Conservation (phyloP, 495 filamentous ascomycete species). For the Daldinia concentrica region DNA sequence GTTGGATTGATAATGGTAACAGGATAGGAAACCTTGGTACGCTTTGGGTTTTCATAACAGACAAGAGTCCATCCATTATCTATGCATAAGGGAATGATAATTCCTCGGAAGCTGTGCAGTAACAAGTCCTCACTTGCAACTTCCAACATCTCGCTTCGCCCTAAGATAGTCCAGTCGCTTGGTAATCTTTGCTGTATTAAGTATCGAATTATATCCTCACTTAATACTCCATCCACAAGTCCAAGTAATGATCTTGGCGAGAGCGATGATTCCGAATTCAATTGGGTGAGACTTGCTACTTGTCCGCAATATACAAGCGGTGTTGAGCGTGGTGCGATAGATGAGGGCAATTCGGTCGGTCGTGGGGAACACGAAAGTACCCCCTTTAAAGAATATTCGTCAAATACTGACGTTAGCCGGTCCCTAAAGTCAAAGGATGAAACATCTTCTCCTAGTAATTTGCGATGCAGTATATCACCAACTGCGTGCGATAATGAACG, state of each 20-base stretch:
- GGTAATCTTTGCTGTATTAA: constrained; percentile 1
- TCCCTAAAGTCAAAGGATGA: neutral
- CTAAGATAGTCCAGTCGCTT: constrained; percentile 3
- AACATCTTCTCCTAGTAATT: neutral
- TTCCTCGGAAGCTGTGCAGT: constrained; percentile 6
- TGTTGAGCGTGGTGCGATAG: neutral
- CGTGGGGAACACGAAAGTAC: neutral
- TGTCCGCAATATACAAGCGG: neutral
- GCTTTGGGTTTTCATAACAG: constrained; percentile 14
- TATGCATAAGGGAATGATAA: constrained; percentile 11
- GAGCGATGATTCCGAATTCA: neutral
- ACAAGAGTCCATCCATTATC: constrained; percentile 6
- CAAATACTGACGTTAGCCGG: neutral
- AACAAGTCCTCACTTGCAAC: neutral
- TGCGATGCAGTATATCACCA: neutral
- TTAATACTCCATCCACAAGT: neutral
- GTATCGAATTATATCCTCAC: neutral
- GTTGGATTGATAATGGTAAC: constrained; percentile 13
- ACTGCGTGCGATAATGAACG: neutral
- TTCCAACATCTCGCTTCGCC: neutral
- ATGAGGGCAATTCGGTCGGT: neutral
- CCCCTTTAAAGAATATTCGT: constrained; percentile 1
- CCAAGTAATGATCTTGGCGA: neutral
- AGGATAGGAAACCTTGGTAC: neutral
- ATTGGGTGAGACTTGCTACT: neutral